Conservation (phyloP, 495 filamentous ascomycete genomes). For the Tuber umbilicatum region DNA sequence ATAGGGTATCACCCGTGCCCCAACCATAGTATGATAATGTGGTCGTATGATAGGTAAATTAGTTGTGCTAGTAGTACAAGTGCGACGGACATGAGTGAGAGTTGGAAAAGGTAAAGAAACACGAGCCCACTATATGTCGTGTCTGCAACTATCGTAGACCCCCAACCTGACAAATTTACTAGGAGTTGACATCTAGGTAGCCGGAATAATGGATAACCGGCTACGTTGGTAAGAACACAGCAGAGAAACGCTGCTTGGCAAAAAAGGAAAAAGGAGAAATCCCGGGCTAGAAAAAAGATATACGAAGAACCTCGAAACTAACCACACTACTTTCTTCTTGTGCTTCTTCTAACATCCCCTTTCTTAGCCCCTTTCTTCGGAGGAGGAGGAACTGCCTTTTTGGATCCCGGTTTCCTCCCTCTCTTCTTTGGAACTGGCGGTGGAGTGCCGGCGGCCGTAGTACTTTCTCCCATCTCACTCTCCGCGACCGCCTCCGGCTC, state of each 20-base stretch:
- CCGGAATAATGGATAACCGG: neutral
- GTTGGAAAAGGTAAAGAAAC: neutral
- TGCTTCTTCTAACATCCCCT: constrained; percentile 43
- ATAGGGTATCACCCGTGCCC: neutral
- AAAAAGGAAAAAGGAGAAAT: neutral
- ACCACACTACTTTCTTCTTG: constrained; percentile 36
- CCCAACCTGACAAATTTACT: neutral
- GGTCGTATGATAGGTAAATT: neutral
- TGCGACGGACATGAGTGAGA: neutral
- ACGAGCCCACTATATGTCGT: neutral
- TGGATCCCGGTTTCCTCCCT: constrained; percentile 26
- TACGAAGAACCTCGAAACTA: neutral
- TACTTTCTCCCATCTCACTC: constrained; percentile 34
- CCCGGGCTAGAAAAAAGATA: neutral
- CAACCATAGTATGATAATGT: neutral
- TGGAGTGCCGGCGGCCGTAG: constrained; percentile 27
- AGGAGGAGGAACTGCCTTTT: constrained; percentile 12
- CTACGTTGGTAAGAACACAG: neutral
- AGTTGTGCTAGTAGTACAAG: neutral
- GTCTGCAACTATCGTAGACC: neutral
- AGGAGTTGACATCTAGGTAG: neutral
- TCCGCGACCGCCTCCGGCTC: constrained; percentile 42
- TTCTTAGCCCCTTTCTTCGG: constrained; percentile 38
- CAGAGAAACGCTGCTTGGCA: neutral
- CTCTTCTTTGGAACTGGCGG: constrained; percentile 16